Evolutionary conservation across 2,329 filamentous ascomycete genomes (phyloP).

Genomic region (Rhynchosporium graminicola): DNA sequence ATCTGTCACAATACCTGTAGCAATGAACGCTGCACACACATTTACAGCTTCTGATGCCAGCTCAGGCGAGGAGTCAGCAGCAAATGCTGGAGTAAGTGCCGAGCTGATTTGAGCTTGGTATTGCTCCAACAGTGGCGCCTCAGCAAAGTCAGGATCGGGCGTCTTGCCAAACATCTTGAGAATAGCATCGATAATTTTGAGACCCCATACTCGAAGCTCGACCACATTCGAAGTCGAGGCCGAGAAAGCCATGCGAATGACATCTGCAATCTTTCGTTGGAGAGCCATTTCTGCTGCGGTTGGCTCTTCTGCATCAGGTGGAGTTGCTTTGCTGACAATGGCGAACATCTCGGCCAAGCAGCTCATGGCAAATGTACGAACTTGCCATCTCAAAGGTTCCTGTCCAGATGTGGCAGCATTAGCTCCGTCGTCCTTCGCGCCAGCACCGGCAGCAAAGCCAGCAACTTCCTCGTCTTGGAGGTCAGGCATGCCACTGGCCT

Average conservation of each 20-base stretch:
- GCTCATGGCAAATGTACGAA: conserved; percentile 88
- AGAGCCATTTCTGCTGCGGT: conserved; percentile 76
- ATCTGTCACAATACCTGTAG: conserved; percentile 95
- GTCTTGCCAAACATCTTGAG: conserved; percentile 95
- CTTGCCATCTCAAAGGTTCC: conserved; percentile 93
- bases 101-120: conserved; percentile 99
- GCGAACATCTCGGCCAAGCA: conserved; percentile 81
- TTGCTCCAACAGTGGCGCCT: conserved; percentile 93
- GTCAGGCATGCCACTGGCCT: conserved; percentile 64
- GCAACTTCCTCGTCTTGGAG: conserved; percentile 95
- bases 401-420: conserved; percentile 61
- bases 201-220: conserved; percentile 83
- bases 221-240: conserved; percentile 93
- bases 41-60: conserved; percentile 94
- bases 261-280: conserved; percentile 83
- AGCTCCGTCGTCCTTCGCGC: conserved; percentile 58
- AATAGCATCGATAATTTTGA: conserved; percentile 92
- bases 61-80: conserved; percentile 92
- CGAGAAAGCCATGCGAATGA: conserved; percentile 95
- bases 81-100: conserved; percentile 92
- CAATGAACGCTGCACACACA: conserved; percentile 96
- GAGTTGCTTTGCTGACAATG: conserved; percentile 75
- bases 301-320: conserved; percentile 76
- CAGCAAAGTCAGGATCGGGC: conserved; percentile 95
- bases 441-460: conserved; percentile 76